Conservation (phyloP, 768 basidiomycete species). For the Brasilioporus rufonigricans region DNA sequence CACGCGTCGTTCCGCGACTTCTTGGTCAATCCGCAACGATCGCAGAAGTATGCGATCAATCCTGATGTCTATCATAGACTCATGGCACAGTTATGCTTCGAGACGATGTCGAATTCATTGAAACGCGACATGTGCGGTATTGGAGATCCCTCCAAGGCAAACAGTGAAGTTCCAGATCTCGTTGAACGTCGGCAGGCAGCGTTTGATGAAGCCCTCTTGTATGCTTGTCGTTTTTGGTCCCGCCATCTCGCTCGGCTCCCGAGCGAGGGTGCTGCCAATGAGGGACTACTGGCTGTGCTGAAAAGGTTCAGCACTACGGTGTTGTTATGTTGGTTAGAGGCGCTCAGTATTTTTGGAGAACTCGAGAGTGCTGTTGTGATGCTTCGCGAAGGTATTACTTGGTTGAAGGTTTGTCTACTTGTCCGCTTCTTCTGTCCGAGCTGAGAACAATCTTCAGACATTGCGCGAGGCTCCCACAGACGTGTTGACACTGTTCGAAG, state of each 20-base stretch:
- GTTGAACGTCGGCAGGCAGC: constrained; percentile 9
- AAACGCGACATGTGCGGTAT: constrained; percentile 23
- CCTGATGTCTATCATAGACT: constrained; percentile 16
- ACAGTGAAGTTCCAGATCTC: constrained; percentile 19
- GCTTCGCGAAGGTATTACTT: constrained; percentile 12
- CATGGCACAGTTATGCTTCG: constrained; percentile 19
- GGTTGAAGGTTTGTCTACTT: constrained; percentile 13
- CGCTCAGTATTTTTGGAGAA: constrained; percentile 17
- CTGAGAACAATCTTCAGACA: constrained; percentile 4
- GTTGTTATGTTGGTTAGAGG: constrained; percentile 20
- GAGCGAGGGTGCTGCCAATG: constrained; percentile 2
- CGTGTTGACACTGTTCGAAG: constrained; percentile 7
- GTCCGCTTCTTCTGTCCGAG: background rate
- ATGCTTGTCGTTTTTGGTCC: constrained; percentile 22
- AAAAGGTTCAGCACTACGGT: constrained; percentile 11
- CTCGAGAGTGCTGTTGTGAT: constrained; percentile 14
- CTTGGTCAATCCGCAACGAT: constrained; percentile 15
- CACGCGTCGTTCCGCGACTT: constrained; percentile 25
- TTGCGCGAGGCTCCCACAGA: constrained; percentile 7
- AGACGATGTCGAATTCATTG: constrained; percentile 16
- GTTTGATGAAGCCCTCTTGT: constrained; percentile 16
- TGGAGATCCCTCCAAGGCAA: constrained; percentile 14
- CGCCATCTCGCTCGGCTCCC: constrained; percentile 17
- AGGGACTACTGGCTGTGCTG: constrained; percentile 8
- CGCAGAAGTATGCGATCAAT: constrained; percentile 11